Conservation (phyloP, 169 alveolate species). For the Perkinsus marinus region DNA sequence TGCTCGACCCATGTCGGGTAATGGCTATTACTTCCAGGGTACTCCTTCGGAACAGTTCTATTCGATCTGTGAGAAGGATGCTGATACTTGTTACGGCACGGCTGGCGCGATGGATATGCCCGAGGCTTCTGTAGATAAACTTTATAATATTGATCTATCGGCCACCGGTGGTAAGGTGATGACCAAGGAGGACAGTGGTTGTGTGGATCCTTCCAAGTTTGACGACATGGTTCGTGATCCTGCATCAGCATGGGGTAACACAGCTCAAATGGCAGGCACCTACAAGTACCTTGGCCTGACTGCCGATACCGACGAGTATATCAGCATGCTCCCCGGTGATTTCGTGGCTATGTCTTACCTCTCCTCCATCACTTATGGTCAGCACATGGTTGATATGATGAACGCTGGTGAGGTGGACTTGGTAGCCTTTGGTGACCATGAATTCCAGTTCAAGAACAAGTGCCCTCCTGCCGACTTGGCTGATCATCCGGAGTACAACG, state of each 20-base stretch:
- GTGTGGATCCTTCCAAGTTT: background rate
- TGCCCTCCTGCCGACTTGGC: background rate
- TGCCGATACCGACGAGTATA: background rate
- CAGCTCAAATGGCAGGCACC: background rate
- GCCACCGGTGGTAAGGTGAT: background rate
- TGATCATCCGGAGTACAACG: background rate
- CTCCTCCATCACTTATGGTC: background rate
- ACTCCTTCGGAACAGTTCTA: background rate
- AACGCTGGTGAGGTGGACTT: background rate
- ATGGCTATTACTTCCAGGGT: background rate
- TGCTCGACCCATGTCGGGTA: background rate
- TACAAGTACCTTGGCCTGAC: background rate
- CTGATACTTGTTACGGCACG: background rate
- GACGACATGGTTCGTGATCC: background rate
- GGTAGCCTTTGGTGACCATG: background rate
- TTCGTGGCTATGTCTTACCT: background rate
- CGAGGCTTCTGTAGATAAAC: background rate
- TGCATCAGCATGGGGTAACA: background rate
- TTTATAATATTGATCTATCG: background rate
- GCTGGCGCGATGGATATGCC: background rate
- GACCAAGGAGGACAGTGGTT: background rate
- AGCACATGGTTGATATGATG: background rate
- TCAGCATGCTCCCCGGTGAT: background rate
- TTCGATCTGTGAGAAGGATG: background rate
- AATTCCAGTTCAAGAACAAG: background rate